These are phyloP conservation scores for Juglanconis oblonga DNA, from an alignment of 2,329 filamentous ascomycete genomes.

Conservation along the genomic window DNA sequence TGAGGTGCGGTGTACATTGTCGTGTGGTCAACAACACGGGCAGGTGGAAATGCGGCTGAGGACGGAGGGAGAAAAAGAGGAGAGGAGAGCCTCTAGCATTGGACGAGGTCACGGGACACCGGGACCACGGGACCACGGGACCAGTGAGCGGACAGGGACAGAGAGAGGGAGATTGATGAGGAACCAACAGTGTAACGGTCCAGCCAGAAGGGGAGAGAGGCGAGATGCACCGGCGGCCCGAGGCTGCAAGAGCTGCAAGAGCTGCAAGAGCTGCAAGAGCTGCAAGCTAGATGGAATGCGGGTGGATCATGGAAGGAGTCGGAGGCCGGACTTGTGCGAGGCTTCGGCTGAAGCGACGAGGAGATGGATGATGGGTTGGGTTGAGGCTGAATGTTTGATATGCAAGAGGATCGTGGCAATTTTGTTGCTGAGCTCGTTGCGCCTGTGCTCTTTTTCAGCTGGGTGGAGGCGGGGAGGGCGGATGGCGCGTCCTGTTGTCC, in stretches of 20 bases:
- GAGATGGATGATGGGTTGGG: background rate
- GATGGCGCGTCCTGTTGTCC: background rate
- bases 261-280: background rate
- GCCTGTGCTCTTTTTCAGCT: background rate
- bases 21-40: background rate
- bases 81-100: background rate
- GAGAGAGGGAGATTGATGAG: background rate
- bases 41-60: background rate
- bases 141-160: background rate
- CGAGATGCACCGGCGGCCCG: background rate
- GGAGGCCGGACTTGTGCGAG: background rate
- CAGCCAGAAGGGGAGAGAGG: background rate
- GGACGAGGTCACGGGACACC: background rate
- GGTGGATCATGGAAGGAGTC: background rate
- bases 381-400: background rate
- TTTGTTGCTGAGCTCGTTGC: background rate
- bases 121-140: background rate
- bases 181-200: background rate
- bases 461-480: background rate
- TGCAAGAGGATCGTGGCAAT: slow-evolving; percentile 3
- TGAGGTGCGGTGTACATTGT: slow-evolving; percentile 12
- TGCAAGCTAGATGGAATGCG: background rate
- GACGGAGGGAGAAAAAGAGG: background rate
- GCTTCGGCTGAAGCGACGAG: background rate
- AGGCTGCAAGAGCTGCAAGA: background rate